A percentile compares a stretch with the other conserved stretches of the same genome.
Conservation (phyloP, 2,329 filamentous ascomycete species). For the Remersonia thermophila region DNA sequence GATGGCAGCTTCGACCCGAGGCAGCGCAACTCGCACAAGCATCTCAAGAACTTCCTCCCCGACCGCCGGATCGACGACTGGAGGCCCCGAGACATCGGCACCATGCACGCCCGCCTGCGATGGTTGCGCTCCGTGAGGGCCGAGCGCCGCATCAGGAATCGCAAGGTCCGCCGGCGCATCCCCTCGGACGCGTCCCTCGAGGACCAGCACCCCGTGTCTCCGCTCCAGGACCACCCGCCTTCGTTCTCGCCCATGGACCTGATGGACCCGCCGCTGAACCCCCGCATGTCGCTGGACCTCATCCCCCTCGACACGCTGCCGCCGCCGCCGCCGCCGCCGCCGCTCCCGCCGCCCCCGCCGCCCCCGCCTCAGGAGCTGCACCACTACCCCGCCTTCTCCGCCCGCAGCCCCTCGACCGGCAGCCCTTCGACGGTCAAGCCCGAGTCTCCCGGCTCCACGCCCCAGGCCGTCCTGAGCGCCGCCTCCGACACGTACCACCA, state of each 20-base stretch:
- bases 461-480: constrained; percentile 9
- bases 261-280: too few relatives aligned
- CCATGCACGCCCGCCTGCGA: constrained; percentile 17
- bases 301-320: constrained; percentile 4
- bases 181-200: background rate
- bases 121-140: constrained; percentile 16
- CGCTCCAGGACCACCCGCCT: too few relatives aligned
- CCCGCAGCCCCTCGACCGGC: constrained; percentile 2
- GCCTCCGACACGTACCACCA: constrained; percentile 11
- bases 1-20: constrained; percentile 18
- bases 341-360: too few relatives aligned
- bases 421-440: constrained; percentile 9
- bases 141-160: constrained; percentile 15
- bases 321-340: too few relatives aligned
- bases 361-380: too few relatives aligned
- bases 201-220: background rate
- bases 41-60: constrained; percentile 17
- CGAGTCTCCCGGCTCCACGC: constrained; percentile 14
- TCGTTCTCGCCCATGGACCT: background rate
- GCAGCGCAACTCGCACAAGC: constrained; percentile 19
- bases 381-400: constrained; percentile 1
- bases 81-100: constrained; percentile 16
- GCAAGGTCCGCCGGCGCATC: constrained; percentile 6
- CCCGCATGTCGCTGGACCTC: background rate
- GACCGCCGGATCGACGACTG: constrained; percentile 19